phyloP scores from a whole-genome alignment of 352 stramenopile species.

The Phytophthora boehmeriae region DNA sequence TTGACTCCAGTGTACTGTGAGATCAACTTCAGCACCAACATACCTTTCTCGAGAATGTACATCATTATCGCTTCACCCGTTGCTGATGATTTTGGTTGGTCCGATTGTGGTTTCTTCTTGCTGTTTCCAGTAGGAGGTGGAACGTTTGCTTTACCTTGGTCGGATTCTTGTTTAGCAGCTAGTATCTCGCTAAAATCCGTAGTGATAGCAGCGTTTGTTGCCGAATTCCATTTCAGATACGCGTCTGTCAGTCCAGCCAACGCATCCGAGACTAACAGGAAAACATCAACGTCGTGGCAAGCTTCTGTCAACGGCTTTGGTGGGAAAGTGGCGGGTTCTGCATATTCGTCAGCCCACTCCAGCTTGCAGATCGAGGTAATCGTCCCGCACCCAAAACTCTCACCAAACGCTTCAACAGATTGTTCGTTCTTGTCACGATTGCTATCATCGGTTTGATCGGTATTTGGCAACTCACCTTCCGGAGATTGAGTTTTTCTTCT shows the following conservation, averaged over 20 bases:
- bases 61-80: constrained; percentile 40
- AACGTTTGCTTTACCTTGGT: constrained; percentile 20
- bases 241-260: constrained; percentile 38
- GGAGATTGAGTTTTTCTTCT: constrained; percentile 7
- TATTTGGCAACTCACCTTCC: constrained; percentile 12
- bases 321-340: constrained; percentile 37
- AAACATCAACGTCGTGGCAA: constrained; percentile 47
- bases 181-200: constrained; percentile 40
- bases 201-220: not conserved
- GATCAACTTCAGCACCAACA: constrained; percentile 30
- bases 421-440: not conserved
- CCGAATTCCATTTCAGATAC: constrained; percentile 46
- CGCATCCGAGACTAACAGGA: constrained; percentile 32
- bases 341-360: constrained; percentile 58
- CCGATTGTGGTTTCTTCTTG: constrained; percentile 44
- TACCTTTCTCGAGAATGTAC: constrained; percentile 34
- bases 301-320: constrained; percentile 32
- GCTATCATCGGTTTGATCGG: constrained; percentile 5
- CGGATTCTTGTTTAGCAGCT: constrained; percentile 9
- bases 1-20: constrained; percentile 27
- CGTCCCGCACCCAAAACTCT: not conserved
- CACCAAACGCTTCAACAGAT: too few species aligned
- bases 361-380: constrained; percentile 39
- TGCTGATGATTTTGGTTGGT: constrained; percentile 20
- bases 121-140: constrained; percentile 20